Conservation (phyloP, 2,329 filamentous ascomycete species). For the Stemphylium lycopersici region DNA sequence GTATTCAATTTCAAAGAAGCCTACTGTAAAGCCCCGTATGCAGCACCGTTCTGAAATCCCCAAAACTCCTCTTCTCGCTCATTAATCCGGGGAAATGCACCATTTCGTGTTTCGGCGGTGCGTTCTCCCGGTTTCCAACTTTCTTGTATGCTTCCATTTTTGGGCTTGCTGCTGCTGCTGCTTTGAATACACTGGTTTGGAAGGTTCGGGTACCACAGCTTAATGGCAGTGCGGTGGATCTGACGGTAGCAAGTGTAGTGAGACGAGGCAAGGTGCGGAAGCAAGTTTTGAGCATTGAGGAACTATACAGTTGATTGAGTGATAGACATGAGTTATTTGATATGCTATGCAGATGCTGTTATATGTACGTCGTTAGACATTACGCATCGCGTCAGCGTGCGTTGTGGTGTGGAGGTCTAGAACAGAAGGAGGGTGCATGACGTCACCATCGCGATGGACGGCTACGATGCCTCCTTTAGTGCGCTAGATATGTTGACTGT, state of each 20-base stretch:
- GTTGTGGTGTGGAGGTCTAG: constrained; percentile 2
- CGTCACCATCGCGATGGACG: constrained; percentile 19
- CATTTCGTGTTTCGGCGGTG: constrained; percentile 56
- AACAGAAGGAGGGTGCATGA: constrained; percentile 8
- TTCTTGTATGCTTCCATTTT: constrained; percentile 35
- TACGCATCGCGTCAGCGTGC: constrained; percentile 2
- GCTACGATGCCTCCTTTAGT: background rate
- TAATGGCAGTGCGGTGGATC: background rate
- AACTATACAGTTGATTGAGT: background rate
- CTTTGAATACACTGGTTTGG: background rate
- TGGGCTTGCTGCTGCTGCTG: background rate
- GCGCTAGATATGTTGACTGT: background rate
- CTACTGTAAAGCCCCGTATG: constrained; percentile 67
- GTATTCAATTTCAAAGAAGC: too few species aligned
- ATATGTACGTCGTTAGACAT: background rate
- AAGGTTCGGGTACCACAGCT: background rate
- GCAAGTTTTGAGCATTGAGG: constrained; percentile 33
- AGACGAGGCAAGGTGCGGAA: constrained; percentile 16
- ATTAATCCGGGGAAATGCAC: constrained; percentile 65
- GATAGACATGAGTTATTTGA: background rate
- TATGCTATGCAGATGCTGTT: background rate
- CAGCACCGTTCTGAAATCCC: constrained; percentile 66
- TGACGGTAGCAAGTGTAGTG: constrained; percentile 1
- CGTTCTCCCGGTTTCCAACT: constrained; percentile 33
- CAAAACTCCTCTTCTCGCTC: constrained; percentile 60